phyloP scores from a whole-genome alignment of 169 alveolate species.

The Amoebophrya sp. region DNA sequence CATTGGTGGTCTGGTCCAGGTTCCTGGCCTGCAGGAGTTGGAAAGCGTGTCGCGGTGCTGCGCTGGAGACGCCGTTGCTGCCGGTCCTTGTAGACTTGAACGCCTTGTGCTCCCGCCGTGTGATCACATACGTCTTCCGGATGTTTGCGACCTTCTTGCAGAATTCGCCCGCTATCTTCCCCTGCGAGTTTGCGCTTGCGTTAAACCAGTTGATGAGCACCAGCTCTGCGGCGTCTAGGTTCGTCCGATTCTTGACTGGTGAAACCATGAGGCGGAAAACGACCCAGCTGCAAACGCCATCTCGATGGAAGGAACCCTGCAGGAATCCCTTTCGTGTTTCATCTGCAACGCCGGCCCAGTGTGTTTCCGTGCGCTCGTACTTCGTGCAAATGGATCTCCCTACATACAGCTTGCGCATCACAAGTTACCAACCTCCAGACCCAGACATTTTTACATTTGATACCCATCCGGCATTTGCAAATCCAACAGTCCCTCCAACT shows the following conservation, averaged over 20 bases:
- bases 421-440: too few relatives aligned
- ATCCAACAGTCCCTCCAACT: background rate
- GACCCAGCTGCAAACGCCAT: background rate
- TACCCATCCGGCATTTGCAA: background rate
- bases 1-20: background rate
- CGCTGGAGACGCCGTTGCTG: background rate
- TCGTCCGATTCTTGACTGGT: background rate
- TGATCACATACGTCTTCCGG: background rate
- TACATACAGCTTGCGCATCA: background rate
- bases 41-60: background rate
- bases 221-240: background rate
- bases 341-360: background rate
- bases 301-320: background rate
- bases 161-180: background rate
- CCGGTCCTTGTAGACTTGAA: background rate
- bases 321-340: background rate
- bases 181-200: background rate
- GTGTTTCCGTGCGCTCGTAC: background rate
- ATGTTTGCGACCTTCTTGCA: background rate
- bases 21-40: background rate
- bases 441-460: too few relatives aligned
- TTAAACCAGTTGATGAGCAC: background rate
- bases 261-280: background rate
- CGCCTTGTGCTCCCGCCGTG: background rate
- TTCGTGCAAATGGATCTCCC: background rate